Evolutionary conservation across 306 rosid species (phyloP), one percentile per base, ranked within the genome.

Genomic region (Acacia melanoxylon): DNA sequence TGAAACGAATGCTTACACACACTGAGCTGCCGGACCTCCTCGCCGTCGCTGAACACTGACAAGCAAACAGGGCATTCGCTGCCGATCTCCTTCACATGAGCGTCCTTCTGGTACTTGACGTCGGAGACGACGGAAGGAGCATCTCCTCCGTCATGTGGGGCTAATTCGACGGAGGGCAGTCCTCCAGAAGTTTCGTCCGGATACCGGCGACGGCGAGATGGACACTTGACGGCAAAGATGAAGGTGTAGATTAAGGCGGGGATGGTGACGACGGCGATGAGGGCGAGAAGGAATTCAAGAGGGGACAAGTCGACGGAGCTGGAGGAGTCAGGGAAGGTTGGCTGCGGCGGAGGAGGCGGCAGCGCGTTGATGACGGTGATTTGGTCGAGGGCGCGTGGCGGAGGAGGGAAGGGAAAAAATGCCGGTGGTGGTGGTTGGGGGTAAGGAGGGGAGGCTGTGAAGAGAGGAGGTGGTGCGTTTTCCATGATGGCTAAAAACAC

Each of bases 1-100:
- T 92, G 97, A 46, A 92, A 92, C 4, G 86, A 91, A 82, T 90
- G 94, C 66, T 85, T 89, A 65, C 97, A 92, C 13, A 56, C 82
- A 54, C 80, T 82, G 54, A 92, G 82, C 82, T 68, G 88, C 90
- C 86, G 76, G 68, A 90, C 76, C 31, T 89, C 91, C 42, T 92
- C 90, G 29, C 91, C 91, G 33, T 89, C 91, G 10, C 31, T 69
- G 40, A 90, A 92, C 45, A 49, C 87, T 22, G 88, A 86, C 74
- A 90, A 63, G 83, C 94, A 92, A 25, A 92, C 89, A n/a, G 91
- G 86, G 58, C 97, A 90, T 82, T 90, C 90, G 45, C 61, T 71
- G 14, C 83, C 89, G 49, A 86, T 67, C n/a, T 89, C 89, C 75
- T 89, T 91, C n/a, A 67, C 66, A 49, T 87, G 87, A 9, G 67